Evolutionary conservation across 2,329 filamentous ascomycete species (phyloP).

Genomic region (Zymoseptoria pseudotritici): DNA sequence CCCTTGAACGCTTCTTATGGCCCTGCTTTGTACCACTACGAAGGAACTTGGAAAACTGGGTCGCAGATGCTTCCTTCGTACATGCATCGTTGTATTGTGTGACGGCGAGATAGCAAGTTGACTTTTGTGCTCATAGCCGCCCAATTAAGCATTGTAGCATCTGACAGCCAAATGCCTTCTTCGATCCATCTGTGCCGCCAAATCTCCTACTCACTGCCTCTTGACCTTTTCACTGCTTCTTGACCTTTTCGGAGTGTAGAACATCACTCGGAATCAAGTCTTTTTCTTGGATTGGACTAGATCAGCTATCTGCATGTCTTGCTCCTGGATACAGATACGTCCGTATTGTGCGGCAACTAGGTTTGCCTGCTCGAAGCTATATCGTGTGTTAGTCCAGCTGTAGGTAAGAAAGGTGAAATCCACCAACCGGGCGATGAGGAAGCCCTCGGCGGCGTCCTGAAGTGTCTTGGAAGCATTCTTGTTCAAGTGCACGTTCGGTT

Average conservation of each 20-base stretch:
- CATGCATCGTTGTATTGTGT: neutral
- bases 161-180: neutral
- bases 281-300: neutral
- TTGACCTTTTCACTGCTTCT: neutral
- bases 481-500: neutral
- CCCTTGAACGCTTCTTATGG: neutral
- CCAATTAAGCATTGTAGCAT: neutral
- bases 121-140: neutral
- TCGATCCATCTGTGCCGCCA: neutral
- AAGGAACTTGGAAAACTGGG: neutral
- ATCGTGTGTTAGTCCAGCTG: too few species aligned
- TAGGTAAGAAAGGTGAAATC: too few species aligned
- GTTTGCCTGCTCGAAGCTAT: neutral
- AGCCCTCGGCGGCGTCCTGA: neutral
- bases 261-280: neutral
- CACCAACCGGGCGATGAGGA: neutral
- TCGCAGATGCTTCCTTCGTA: neutral
- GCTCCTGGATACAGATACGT: neutral
- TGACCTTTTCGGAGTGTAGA: neutral
- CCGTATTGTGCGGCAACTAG: neutral
- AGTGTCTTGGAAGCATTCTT: neutral
- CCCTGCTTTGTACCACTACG: neutral
- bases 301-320: neutral
- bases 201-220: neutral
- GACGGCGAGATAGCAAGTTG: neutral